A percentile compares a stretch with the other conserved stretches of the same genome.
These are phyloP conservation scores for Zychaea mexicana DNA, from an alignment of 371 early-diverging fungal species.

Conservation along the genomic window DNA sequence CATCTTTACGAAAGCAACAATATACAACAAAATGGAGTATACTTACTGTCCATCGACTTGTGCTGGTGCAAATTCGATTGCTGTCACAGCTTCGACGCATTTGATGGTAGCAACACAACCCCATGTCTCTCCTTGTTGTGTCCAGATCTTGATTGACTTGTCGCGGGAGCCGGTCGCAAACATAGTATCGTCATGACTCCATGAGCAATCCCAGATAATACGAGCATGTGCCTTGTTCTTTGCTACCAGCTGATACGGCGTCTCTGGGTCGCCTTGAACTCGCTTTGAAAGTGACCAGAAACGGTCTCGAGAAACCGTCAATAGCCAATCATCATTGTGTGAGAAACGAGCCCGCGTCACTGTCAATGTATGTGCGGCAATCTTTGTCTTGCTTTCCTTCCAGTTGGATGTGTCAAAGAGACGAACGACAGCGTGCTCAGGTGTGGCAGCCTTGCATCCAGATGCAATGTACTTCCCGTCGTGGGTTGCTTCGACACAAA, in stretches of 20 bases:
- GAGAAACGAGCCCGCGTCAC: conserved; percentile 86
- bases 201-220: conserved; percentile 92
- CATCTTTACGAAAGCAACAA: too few species aligned
- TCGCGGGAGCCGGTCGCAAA: conserved; percentile 95
- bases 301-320: conserved; percentile 92
- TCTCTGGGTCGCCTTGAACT: conserved; percentile 29
- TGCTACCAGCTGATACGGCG: conserved; percentile 59
- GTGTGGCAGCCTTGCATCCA: conserved; percentile 77
- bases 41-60: conserved; percentile 40
- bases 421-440: conserved; percentile 79
- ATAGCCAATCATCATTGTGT: conserved; percentile 67
- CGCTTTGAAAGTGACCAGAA: conserved; percentile 81
- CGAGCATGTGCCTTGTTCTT: conserved; percentile 88
- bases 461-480: conserved; percentile 80
- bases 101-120: conserved; percentile 62
- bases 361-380: conserved; percentile 82
- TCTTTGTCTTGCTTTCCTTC: conserved; percentile 66
- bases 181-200: conserved; percentile 75
- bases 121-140: conserved; percentile 28
- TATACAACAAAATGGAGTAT: background rate
- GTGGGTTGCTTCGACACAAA: conserved; percentile 72
- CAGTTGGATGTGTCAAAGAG: conserved; percentile 73
- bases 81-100: conserved; percentile 76
- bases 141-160: conserved; percentile 87
- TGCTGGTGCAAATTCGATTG: conserved; percentile 76